phyloP scores from a whole-genome alignment of 169 alveolate genomes.

The Babesia caballi region DNA sequence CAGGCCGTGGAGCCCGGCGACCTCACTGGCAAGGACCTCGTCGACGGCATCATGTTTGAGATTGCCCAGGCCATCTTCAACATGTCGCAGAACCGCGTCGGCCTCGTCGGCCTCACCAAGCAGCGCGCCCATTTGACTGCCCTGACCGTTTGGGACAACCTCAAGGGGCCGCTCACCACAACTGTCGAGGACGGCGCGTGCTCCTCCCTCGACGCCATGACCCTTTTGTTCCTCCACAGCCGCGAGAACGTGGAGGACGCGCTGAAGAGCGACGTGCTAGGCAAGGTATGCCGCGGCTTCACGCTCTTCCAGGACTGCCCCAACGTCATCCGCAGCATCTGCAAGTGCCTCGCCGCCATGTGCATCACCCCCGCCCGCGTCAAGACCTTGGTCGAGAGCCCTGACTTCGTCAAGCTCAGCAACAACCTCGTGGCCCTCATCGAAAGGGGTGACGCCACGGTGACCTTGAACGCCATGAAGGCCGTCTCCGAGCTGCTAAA shows the following conservation, averaged over 20 bases:
- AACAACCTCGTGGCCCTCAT: conserved; percentile 57
- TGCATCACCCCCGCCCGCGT: conserved; percentile 85
- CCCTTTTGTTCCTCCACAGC: conserved; percentile 81
- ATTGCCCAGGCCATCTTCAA: conserved; percentile 61
- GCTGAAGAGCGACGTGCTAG: conserved; percentile 76
- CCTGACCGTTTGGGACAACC: background rate
- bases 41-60: conserved; percentile 67
- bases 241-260: conserved; percentile 81
- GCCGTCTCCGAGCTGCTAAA: conserved; percentile 74
- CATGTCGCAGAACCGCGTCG: conserved; percentile 68
- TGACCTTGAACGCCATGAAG: conserved; percentile 66
- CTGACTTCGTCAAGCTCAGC: conserved; percentile 73
- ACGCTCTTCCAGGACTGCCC: conserved; percentile 79
- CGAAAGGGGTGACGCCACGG: conserved; percentile 31
- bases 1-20: conserved; percentile 49
- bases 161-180: conserved; percentile 46
- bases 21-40: conserved; percentile 61
- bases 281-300: conserved; percentile 79
- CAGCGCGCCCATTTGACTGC: background rate
- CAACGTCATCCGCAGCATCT: conserved; percentile 80
- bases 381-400: conserved; percentile 74
- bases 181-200: conserved; percentile 71
- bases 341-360: conserved; percentile 86
- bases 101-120: conserved; percentile 69
- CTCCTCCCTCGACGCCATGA: conserved; percentile 67